Percentiles rank a stretch among this genome's conserved stretches.
These are phyloP conservation scores for Lobosporangium transversale DNA, from an alignment of 192 early-diverging fungal species.

Conservation along the genomic window DNA sequence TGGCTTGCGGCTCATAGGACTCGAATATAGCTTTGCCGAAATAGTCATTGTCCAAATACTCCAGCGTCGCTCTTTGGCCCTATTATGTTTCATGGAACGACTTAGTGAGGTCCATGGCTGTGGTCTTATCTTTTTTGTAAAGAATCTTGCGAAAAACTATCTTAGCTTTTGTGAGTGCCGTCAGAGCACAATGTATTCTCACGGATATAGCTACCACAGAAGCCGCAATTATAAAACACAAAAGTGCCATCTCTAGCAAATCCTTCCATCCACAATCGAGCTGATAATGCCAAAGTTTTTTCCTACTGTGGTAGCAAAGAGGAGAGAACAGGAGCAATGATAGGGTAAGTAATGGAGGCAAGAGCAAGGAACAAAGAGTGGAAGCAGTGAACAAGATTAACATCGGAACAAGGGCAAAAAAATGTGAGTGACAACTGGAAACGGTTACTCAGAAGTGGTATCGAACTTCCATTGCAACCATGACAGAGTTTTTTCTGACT, in stretches of 20 bases:
- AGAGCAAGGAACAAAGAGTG: no score
- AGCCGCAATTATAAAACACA: conserved; percentile 24
- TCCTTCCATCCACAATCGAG: conserved; percentile 23
- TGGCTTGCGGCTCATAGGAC: background rate
- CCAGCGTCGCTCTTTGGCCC: background rate
- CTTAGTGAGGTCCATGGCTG: background rate
- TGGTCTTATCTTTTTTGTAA: background rate
- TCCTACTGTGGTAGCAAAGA: no score
- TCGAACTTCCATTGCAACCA: no score
- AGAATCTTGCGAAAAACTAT: background rate
- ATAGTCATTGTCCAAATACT: conserved; percentile 3
- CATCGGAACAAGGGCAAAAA: no score
- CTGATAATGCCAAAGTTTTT: conserved; percentile 3
- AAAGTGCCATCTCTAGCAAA: background rate
- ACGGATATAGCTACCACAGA: conserved; percentile 13
- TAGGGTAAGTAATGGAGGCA: no score
- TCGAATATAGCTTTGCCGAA: background rate
- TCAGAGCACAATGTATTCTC: conserved; percentile 12
- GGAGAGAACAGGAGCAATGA: no score
- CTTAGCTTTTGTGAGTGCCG: conserved; percentile 7
- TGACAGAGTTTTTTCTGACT: no score
- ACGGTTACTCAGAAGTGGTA: no score
- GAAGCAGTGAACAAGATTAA: no score
- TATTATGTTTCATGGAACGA: background rate
- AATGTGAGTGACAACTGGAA: no score